Evolutionary conservation across 2,329 filamentous ascomycete species (phyloP), one percentile per base, ranked within the genome.

Genomic region (Cladobotryum mycophilum): DNA sequence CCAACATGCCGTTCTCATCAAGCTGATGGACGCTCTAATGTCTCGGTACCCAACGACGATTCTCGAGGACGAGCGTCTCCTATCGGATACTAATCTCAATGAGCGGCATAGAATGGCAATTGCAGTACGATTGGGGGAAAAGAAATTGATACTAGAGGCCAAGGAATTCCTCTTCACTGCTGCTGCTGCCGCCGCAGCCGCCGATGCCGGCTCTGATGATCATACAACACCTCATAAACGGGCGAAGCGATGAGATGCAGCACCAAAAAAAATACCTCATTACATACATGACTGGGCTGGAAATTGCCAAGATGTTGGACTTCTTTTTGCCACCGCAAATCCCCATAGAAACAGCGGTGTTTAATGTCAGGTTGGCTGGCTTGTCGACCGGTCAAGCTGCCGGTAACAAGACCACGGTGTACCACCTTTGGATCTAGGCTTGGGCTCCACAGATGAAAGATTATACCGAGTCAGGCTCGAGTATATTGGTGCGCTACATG

Each of bases 41-140:
- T 61, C 67, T 3, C 63, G 72, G 45, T 78, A 78, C 47, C 53
- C 66, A 3, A 76, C 75, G 1, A 69, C 62, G 17, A 59, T 67
- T n/a, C 59, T 60, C 1, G 64, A 74, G 37, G 74, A 78, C 47
- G 61, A 68, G 45, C 51, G 60, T n/a, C 56, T 75, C 0, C 60
- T 76, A 17, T 53, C 60, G 11, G 51, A 51, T 2, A 53, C 58
- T 5, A 56, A 56, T 13, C 51, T 73, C 6, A 55, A 55, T 3
- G 59, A 68, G 30, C 69, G 76, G 45, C 64, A 65, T 13, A 71
- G 68, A 41, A 86, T 87, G 82, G 87, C 87, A 0, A 61, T 83
- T 18, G 70, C 79, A 46, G 85, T 90, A 35, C 78, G 88, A 53
- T 67, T 84, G 3, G 88, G 87, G 13, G 88, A 92, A 67, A 89